Base-by-base conservation (phyloP, 1,139 yeast genomes). In the Geotrichum candidum region DNA sequence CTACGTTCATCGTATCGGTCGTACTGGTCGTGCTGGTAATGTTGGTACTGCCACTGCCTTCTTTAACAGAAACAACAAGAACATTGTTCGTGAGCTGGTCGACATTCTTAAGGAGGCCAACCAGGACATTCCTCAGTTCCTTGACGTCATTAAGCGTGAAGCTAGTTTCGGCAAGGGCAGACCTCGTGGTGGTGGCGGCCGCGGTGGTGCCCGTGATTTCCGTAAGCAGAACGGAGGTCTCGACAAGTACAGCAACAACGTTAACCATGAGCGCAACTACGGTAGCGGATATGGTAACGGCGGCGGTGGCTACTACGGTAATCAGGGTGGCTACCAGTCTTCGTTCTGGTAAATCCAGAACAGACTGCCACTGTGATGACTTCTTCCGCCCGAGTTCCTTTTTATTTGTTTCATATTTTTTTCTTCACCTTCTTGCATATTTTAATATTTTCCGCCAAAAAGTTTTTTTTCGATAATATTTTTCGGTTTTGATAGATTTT, bases 1-100 rank as follows among this genome's bases (percentile, higher is more conserved):
- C 79, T 94, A 94, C 76, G 99, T 94, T 67, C 99, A 94, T 82
- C 90, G 99, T 83, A 94, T 94, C 75, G 99, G 99, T 84, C 95
- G 99, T 87, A 94, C 99, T 73, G 99, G 99, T 79, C 96, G 99
- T 86, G 99, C 99, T 73, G 99, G 99, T 84, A 94, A 94, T 81
- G 86, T 88, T 68, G 99, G 99, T 88, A 83, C 89, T 72, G 97
- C 99, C 69, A 92, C 97, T 69, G 96, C 99, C 61, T 94, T 94
- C 82, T 90, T 94, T 80, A 94, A 94, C 87, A 88, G 98, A 80
- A 89, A 88, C 76, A 95, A 91, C 85, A 86, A 83, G 75, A 91
- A 91, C 74, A 83, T 94, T 73, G 95, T 85, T 69, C 90, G 90
- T 77, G 97, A 92, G 66, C 80, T 94, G 77, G 77, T 90, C 73